phyloP scores from a whole-genome alignment of 371 early-diverging fungal genomes.

The Syncephalis fuscata region DNA sequence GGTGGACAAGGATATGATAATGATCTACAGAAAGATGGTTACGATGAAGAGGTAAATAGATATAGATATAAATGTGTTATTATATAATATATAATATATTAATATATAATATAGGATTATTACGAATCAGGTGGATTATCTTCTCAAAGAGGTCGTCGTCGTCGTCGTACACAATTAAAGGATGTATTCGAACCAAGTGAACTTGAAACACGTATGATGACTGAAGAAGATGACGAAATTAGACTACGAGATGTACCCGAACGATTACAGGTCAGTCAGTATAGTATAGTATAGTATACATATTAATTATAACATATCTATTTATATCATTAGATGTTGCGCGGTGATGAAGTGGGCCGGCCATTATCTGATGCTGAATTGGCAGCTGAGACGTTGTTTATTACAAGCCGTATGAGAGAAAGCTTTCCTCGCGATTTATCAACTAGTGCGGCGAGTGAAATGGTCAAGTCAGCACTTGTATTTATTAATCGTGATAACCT shows the following conservation, averaged over 20 bases:
- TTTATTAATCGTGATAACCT: slow-evolving; percentile 55
- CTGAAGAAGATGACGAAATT: slow-evolving; percentile 80
- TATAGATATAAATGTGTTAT: background rate
- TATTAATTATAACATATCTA: background rate
- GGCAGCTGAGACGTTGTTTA: slow-evolving; percentile 29
- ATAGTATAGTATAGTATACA: background rate
- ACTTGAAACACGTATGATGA: slow-evolving; percentile 75
- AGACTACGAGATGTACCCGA: slow-evolving; percentile 82
- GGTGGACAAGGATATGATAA: background rate
- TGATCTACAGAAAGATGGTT: background rate
- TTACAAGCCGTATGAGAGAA: slow-evolving; percentile 21
- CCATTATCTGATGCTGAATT: slow-evolving; percentile 25
- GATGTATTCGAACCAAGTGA: slow-evolving; percentile 88
- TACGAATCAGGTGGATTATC: background rate
- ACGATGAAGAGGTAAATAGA: slow-evolving; percentile 15
- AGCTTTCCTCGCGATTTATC: slow-evolving; percentile 14
- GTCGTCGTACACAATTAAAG: slow-evolving; percentile 14
- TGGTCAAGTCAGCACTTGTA: slow-evolving; percentile 32
- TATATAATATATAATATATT: background rate
- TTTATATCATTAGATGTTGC: slow-evolving; percentile 13
- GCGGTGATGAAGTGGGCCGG: slow-evolving; percentile 11
- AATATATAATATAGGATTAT: background rate
- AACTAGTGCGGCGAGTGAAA: slow-evolving; percentile 9
- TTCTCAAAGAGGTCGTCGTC: background rate
- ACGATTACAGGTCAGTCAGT: slow-evolving; percentile 47